Evolutionary conservation across 345 rosid species (phyloP).

Genomic region (Ceriops decandra): DNA sequence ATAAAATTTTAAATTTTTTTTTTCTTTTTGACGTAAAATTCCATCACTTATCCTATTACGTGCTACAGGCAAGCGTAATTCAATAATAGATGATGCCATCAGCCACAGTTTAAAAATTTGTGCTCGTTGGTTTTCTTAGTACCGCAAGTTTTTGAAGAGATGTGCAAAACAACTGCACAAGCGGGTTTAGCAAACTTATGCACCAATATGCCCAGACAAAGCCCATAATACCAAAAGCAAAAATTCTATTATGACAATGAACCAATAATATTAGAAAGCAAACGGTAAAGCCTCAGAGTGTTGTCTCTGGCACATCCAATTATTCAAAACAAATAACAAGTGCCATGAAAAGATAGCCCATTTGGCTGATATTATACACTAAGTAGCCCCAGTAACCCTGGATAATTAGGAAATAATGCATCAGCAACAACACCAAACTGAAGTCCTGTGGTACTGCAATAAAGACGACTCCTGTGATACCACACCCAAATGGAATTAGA

Average conservation of each 20-base stretch:
- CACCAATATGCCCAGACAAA: too few relatives aligned
- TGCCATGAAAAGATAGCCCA: background rate
- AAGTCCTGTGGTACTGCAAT: too few relatives aligned
- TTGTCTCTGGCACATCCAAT: background rate
- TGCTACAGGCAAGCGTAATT: conserved; percentile 35
- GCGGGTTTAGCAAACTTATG: too few relatives aligned
- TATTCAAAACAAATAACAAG: background rate
- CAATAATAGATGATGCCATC: conserved; percentile 1
- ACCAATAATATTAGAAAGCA: too few relatives aligned
- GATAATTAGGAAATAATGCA: background rate
- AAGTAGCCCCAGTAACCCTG: background rate
- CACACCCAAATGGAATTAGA: background rate
- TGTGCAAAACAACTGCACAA: too few relatives aligned
- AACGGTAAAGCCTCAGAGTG: background rate
- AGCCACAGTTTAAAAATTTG: too few relatives aligned
- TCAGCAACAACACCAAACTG: background rate
- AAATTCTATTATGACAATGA: too few relatives aligned
- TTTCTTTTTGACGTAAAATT: too few relatives aligned
- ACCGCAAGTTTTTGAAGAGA: too few relatives aligned
- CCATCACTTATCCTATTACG: conserved; percentile 32
- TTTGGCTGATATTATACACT: background rate
- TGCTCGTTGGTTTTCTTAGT: too few relatives aligned
- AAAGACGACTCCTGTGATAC: background rate
- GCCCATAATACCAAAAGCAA: too few relatives aligned
- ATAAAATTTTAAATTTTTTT: too few relatives aligned